Conservation (phyloP, 495 filamentous ascomycete species). For the Penicillium silybi region DNA sequence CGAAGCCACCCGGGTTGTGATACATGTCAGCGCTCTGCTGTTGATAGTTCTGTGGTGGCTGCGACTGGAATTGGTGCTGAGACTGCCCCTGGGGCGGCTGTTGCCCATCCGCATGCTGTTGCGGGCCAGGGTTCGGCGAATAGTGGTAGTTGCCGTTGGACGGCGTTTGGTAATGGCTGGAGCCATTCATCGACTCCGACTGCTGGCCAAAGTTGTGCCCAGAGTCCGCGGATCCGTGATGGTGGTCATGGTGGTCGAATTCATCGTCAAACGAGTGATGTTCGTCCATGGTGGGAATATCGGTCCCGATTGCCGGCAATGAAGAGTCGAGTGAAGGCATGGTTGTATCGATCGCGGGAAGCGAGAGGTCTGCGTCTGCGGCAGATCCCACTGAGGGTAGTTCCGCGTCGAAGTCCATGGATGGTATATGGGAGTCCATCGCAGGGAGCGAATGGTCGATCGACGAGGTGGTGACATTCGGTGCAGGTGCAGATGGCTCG, state of each 20-base stretch:
- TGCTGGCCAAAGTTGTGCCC: conserved; percentile 34
- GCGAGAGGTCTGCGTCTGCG: conserved; percentile 25
- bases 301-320: conserved; percentile 35
- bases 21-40: conserved; percentile 36
- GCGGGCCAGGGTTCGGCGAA: conserved; percentile 16
- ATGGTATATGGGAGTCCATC: conserved; percentile 20
- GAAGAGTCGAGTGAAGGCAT: conserved; percentile 33
- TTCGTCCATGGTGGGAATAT: conserved; percentile 29
- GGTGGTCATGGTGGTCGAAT: conserved; percentile 17
- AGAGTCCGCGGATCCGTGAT: conserved; percentile 17
- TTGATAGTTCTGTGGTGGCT: conserved; percentile 31
- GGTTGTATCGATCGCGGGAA: conserved; percentile 39
- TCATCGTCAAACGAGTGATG: conserved; percentile 17
- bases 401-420: conserved; percentile 37
- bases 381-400: conserved; percentile 24
- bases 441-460: conserved; percentile 19
- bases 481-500: conserved; percentile 2
- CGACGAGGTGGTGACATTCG: conserved; percentile 10
- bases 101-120: conserved; percentile 21
- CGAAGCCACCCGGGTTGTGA: conserved; percentile 27
- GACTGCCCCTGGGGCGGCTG: conserved; percentile 18
- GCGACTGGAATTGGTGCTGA: conserved; percentile 28
- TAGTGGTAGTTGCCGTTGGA: conserved; percentile 34
- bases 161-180: conserved; percentile 21
- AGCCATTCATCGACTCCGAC: conserved; percentile 18